These are phyloP conservation scores for Metarhizium guizhouense DNA, from an alignment of 2,329 filamentous ascomycete genomes.

Conservation along the genomic window DNA sequence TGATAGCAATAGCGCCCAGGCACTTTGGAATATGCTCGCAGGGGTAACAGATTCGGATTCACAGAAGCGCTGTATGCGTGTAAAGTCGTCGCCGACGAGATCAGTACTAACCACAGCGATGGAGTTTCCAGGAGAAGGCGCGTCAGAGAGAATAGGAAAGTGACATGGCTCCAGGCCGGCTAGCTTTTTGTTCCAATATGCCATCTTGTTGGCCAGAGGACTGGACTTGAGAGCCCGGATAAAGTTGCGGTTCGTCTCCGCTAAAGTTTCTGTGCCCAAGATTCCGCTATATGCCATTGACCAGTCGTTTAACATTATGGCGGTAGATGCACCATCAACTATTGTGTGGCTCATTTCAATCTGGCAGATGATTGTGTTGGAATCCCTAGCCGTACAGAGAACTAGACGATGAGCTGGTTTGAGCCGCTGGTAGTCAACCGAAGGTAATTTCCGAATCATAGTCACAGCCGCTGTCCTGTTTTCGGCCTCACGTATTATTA, in stretches of 20 bases:
- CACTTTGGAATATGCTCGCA: slow-evolving; percentile 5
- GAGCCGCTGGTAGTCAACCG: slow-evolving; percentile 1
- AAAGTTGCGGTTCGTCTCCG: slow-evolving; percentile 4
- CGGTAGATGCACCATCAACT: slow-evolving; percentile 22
- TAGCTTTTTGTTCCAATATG: slow-evolving; percentile 9
- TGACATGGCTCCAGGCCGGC: slow-evolving; percentile 7
- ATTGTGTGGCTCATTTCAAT: slow-evolving; percentile 8
- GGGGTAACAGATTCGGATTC: slow-evolving; percentile 20
- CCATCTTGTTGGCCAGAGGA: slow-evolving; percentile 1
- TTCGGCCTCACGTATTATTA: background rate
- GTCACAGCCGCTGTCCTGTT: background rate
- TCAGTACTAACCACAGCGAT: background rate
- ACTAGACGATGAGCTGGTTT: slow-evolving; percentile 3
- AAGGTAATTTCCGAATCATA: background rate
- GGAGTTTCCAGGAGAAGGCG: background rate
- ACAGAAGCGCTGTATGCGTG: slow-evolving; percentile 22
- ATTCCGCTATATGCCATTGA: slow-evolving; percentile 1
- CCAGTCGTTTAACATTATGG: slow-evolving; percentile 6
- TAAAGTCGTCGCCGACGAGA: background rate
- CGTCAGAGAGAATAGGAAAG: slow-evolving; percentile 4
- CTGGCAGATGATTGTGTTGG: background rate
- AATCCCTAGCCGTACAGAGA: background rate
- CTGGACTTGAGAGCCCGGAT: slow-evolving; percentile 1
- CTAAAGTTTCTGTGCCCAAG: background rate
- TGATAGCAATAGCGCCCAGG: slow-evolving; percentile 9